Evolutionary conservation across 768 basidiomycete species (phyloP), one percentile per base, ranked within the genome.

Genomic region (Mrakia blollopis): DNA sequence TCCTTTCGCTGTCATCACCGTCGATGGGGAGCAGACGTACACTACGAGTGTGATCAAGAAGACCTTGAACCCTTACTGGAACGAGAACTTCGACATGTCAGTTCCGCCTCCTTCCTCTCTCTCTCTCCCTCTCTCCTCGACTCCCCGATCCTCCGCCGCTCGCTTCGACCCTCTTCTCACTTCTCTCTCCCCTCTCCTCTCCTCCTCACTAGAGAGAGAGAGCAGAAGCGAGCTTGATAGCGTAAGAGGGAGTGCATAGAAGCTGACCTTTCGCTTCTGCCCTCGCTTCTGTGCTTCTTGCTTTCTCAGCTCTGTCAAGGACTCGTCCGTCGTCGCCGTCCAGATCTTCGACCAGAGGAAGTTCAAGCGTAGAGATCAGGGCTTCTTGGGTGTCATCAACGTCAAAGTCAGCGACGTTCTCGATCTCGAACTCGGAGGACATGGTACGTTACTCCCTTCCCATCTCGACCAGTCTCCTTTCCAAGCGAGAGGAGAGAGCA

Each of bases 281-380:
- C 18, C 44, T 67, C 30, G 73, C 35, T 73, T 44, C 28, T 37
- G 11, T 32, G 25, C 18, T 60, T 13, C 57, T 7, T 44, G 30
- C 69, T 57, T 25, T 32, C 60, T 60, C 35, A 98, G 95, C 80
- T 92, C 89, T 72, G 96, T 97, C 82, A 96, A 94, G 84, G 97
- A 99, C 80, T 93, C 92, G n/a, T 98, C 95, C 25, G 92, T 98
- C 68, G 89, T 99, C 77, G 68, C 75, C n/a, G 68, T 76, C 18
- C 97, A 99, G 85, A 97, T 98, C 81, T 98, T 98, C 80, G 97
- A 99, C 85, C 96, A 98, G 85, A 90, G 94, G 84, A 99, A 99
- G 85, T 98, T 98, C 87, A 99, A 99, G 87, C 88, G 92, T 85
- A 90, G 91, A 81, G 97, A 99, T 83, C 97, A 98, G 83, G 97